Percentiles rank a stretch among this genome's conserved stretches.
Conservation (phyloP, 2,329 filamentous ascomycete species). For the Diaporthe velutina region DNA sequence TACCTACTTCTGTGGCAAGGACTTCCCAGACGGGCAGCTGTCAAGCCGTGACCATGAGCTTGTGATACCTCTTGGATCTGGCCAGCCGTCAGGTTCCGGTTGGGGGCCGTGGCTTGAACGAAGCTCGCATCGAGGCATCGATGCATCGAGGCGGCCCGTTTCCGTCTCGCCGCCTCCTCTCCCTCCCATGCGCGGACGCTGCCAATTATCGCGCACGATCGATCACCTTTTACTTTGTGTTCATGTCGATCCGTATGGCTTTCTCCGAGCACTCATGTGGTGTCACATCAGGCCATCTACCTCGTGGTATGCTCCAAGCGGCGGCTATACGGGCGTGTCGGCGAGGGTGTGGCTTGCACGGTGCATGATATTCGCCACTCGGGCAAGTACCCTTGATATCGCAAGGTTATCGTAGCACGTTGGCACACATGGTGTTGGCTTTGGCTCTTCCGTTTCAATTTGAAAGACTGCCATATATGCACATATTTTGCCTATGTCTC, state of each 20-base stretch:
- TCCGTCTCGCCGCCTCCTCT: background rate
- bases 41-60: slow-evolving; percentile 1
- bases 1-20: slow-evolving; percentile 6
- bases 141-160: background rate
- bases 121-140: background rate
- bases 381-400: background rate
- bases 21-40: slow-evolving; percentile 5
- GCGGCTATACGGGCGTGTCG: background rate
- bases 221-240: background rate
- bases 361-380: background rate
- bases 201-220: background rate
- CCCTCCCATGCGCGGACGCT: background rate
- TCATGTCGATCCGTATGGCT: background rate
- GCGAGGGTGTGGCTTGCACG: background rate
- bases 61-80: slow-evolving; percentile 11
- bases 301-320: background rate
- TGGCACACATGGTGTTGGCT: background rate
- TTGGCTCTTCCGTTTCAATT: background rate
- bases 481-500: background rate
- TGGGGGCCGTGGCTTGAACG: background rate
- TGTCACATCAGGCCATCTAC: slow-evolving; percentile 12
- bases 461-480: background rate
- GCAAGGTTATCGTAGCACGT: background rate
- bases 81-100: background rate
- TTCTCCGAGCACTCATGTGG: background rate